Evolutionary conservation across 805 yeast genomes (phyloP).

Genomic region (Candida nonsorbophila): DNA sequence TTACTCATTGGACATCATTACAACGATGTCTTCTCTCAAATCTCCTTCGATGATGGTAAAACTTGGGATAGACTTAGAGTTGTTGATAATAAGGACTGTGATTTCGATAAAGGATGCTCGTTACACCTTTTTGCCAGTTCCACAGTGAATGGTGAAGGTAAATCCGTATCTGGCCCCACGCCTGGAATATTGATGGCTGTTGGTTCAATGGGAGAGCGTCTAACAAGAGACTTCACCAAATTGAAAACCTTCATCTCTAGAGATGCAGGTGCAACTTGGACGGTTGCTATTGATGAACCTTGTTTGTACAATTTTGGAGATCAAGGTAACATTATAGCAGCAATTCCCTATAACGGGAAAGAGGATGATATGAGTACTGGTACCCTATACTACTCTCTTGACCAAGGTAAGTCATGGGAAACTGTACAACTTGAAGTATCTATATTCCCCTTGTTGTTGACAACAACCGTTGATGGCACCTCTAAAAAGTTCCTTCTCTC

Average conservation of each 20-base stretch:
- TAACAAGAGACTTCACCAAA: slow-evolving; percentile 9
- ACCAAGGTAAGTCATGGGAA: slow-evolving; percentile 69
- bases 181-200: slow-evolving; percentile 42
- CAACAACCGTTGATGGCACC: slow-evolving; percentile 68
- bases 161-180: slow-evolving; percentile 45
- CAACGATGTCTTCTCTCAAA: slow-evolving; percentile 22
- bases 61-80: slow-evolving; percentile 47
- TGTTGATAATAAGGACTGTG: slow-evolving; percentile 40
- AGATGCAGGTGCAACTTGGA: slow-evolving; percentile 79
- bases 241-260: slow-evolving; percentile 56
- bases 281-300: slow-evolving; percentile 46
- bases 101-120: slow-evolving; percentile 44
- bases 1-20: slow-evolving; percentile 12
- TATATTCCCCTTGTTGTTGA: slow-evolving; percentile 36
- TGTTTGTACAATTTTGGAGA: slow-evolving; percentile 64
- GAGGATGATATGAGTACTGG: slow-evolving; percentile 24
- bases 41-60: slow-evolving; percentile 49
- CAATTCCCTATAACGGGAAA: slow-evolving; percentile 36
- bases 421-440: slow-evolving; percentile 41
- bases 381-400: slow-evolving; percentile 50
- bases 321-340: slow-evolving; percentile 67
- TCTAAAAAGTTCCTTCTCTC: slow-evolving; percentile 51
- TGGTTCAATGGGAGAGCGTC: slow-evolving; percentile 25
- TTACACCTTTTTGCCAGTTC: slow-evolving; percentile 31
- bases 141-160: slow-evolving; percentile 37